These are phyloP conservation scores for Gentiana dahurica DNA, from an alignment of 257 asterid species.

Conservation along the genomic window DNA sequence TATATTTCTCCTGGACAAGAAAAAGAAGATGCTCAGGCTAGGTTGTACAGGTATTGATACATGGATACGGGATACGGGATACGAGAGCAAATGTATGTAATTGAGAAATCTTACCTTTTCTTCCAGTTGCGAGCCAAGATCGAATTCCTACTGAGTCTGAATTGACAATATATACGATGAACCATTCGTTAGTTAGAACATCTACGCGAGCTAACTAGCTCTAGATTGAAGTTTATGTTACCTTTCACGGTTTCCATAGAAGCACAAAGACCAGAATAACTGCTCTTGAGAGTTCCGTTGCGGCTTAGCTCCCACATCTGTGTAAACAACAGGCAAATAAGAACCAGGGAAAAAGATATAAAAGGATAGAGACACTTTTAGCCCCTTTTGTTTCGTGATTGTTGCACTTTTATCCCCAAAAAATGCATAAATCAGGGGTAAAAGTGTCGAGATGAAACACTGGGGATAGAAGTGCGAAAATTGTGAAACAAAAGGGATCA, in stretches of 20 bases:
- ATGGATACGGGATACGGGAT: too few species aligned
- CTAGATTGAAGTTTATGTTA: conserved; percentile 10
- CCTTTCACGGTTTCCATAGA: conserved; percentile 47
- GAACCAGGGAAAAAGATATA: background rate
- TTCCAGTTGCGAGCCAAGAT: conserved; percentile 78
- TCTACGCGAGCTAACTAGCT: background rate
- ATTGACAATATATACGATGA: conserved; percentile 31
- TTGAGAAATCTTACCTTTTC: conserved; percentile 35
- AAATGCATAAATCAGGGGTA: too few species aligned
- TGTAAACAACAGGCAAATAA: background rate
- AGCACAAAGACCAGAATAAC: conserved; percentile 85
- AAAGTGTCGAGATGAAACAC: too few species aligned
- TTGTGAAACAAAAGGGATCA: too few species aligned
- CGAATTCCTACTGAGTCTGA: conserved; percentile 32
- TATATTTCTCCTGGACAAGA: conserved; percentile 56
- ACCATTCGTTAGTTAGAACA: background rate
- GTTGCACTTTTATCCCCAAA: too few species aligned
- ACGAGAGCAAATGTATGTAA: background rate
- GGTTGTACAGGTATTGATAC: too few species aligned
- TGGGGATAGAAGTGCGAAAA: too few species aligned
- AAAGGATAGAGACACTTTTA: too few species aligned
- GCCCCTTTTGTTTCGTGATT: too few species aligned
- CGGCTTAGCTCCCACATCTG: conserved; percentile 85
- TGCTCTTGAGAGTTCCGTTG: conserved; percentile 62
- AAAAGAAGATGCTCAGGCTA: background rate